Base-by-base conservation (phyloP, 2,329 filamentous ascomycete genomes). In the Phialocephala subalpina region DNA sequence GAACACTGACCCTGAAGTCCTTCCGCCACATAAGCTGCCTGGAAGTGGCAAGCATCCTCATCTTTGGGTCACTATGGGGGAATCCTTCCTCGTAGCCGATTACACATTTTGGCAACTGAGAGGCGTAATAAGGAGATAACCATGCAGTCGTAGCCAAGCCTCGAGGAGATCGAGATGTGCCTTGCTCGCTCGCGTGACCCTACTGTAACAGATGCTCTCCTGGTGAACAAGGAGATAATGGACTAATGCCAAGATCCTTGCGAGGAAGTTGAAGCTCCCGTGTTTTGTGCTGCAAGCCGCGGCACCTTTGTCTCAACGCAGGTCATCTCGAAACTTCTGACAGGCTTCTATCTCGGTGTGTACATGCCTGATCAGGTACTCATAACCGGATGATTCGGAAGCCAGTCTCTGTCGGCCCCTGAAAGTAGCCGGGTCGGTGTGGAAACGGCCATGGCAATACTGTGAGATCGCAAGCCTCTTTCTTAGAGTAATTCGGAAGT, bases 131-230 rank as follows among this genome's bases (percentile, higher is more conserved):
- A 9, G 14, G 6, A 49, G 20, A 22, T 22, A n/a, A 49, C 45
- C n/a, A 22, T 49, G 45, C 45, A 22, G 20, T 47, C 45, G 22
- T 49, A 25, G n/a, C n/a, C 45, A 49, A 49, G 45, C 45, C 45
- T 49, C n/a, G 12, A 49, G 20, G n/a, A n/a, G n/a, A 7, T 25
- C 45, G 6, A 49, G 7, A 49, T 49, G 45, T n/a, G 45, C 45
- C 45, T 49, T 8, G 45, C 45, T 49, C 45, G 45, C 45, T 49
- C 45, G 45, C 45, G 45, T 49, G 45, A 49, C 45, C 45, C n/a
- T 5, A 2, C 40, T n/a, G 20, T 49, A n/a, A n/a, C 45, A n/a
- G 45, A 49, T n/a, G n/a, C 45, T 49, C n/a, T 25, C 20, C n/a
- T 49, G 8, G 2, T 9, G 18, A 22, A n/a, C 8, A 14, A 5